phyloP scores from a whole-genome alignment of 768 basidiomycete genomes.

The Russula brevipes region DNA sequence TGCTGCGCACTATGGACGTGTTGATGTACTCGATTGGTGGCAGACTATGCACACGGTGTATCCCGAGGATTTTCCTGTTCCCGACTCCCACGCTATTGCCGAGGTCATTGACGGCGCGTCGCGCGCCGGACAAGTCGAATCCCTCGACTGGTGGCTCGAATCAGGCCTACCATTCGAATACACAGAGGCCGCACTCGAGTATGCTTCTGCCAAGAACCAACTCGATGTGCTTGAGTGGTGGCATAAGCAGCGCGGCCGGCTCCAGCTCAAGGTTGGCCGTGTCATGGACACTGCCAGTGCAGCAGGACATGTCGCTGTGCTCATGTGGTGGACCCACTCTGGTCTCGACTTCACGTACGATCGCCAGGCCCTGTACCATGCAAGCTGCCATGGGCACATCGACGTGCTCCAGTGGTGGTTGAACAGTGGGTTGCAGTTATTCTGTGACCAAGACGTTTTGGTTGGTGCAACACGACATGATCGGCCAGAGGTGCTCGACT shows the following conservation, averaged over 20 bases:
- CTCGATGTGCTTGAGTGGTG: conserved; percentile 81
- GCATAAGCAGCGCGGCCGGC: conserved; percentile 49
- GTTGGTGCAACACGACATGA: conserved; percentile 78
- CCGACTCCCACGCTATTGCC: conserved; percentile 48
- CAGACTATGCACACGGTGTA: conserved; percentile 57
- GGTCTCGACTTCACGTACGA: conserved; percentile 77
- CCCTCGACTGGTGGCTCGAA: conserved; percentile 77
- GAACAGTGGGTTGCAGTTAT: conserved; percentile 66
- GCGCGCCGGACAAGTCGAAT: conserved; percentile 64
- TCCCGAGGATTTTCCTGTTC: conserved; percentile 53
- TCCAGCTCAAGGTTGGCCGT: conserved; percentile 75
- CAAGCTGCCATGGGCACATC: conserved; percentile 74
- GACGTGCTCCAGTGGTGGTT: conserved; percentile 84
- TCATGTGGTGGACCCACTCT: conserved; percentile 84
- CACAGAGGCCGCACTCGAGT: conserved; percentile 73
- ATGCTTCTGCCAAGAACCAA: conserved; percentile 72
- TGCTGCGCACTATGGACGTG: conserved; percentile 72
- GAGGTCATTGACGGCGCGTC: conserved; percentile 79
- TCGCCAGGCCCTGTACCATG: conserved; percentile 67
- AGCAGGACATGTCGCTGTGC: conserved; percentile 65
- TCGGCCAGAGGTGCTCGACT: conserved; percentile 74
- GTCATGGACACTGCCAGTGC: conserved; percentile 83
- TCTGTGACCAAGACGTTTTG: conserved; percentile 77
- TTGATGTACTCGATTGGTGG: conserved; percentile 77
- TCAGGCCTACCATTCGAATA: conserved; percentile 66